Percentiles rank a stretch among this genome's conserved stretches.
Evolutionary conservation across 2,329 filamentous ascomycete species (phyloP).

Genomic region (Arthrobotrys sinensis): DNA sequence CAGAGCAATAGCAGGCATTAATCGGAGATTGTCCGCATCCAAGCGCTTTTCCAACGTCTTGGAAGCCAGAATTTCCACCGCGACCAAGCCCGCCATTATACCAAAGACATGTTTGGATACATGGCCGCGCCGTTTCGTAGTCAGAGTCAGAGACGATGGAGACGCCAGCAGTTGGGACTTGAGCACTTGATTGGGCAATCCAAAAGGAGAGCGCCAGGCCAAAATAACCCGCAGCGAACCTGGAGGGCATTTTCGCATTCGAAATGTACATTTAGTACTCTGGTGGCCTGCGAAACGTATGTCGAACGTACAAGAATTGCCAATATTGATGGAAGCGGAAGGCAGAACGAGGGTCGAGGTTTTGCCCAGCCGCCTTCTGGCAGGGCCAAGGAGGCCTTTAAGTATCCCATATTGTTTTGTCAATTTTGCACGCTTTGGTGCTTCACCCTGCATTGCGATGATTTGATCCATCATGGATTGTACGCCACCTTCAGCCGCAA

Average conservation of each 20-base stretch:
- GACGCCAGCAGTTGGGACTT: slow-evolving; percentile 41
- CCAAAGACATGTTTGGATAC: slow-evolving; percentile 63
- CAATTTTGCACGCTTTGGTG: neutral
- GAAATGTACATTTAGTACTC: neutral
- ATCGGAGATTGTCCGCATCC: slow-evolving; percentile 64
- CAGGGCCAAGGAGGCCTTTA: slow-evolving; percentile 24
- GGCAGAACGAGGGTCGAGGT: neutral
- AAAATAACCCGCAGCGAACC: neutral
- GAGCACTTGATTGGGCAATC: slow-evolving; percentile 2
- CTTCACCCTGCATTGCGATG: neutral
- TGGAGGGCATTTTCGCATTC: neutral
- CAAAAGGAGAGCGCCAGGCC: slow-evolving; percentile 5
- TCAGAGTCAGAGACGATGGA: slow-evolving; percentile 53
- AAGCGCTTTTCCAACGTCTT: slow-evolving; percentile 59
- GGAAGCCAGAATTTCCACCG: slow-evolving; percentile 53
- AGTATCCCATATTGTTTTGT: neutral
- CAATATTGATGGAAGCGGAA: neutral
- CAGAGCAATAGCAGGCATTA: slow-evolving; percentile 64
- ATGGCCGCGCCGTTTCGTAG: slow-evolving; percentile 60
- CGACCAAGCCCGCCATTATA: slow-evolving; percentile 65
- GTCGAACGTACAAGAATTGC: neutral
- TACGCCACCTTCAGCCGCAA: slow-evolving; percentile 40
- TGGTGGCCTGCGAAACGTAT: neutral
- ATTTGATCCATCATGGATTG: slow-evolving; percentile 27
- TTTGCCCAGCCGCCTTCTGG: neutral